Base-by-base conservation (phyloP, 2,329 filamentous ascomycete species). In the Sporothrix inflata region DNA sequence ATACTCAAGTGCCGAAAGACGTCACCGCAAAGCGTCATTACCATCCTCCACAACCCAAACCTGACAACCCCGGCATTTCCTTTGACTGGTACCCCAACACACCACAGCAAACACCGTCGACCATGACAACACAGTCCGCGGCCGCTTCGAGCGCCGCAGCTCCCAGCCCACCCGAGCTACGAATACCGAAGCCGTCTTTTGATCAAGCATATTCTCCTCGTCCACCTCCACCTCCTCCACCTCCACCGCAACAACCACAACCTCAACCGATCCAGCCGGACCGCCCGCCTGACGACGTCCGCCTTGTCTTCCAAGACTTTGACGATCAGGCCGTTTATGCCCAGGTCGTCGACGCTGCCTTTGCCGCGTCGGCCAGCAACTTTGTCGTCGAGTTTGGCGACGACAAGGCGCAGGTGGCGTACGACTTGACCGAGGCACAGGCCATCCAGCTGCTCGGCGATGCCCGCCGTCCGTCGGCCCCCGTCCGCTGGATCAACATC, bases 401-500 rank as follows among this genome's bases (percentile, higher is more conserved):
- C 60, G 79, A 85, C 1, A 78, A 83, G 53, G 88, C 89, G 49
- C 85, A 82, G 71, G 86, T 89, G 73, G 88, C 86, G 2, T 86
- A 87, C 69, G 82, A 91, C 75, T 79, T 92, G 9, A 77, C 80
- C 3, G 76, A 79, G 1, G 74, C 79, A 1, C 82, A 85, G 3
- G 78, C 90, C 40, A 72, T 78, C 16, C 73, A 74, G 21, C 78
- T 88, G 1, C 77, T 85, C 51, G 19, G 38, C 45, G n/a, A n/a
- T 14, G 14, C 19, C 14, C 53, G 51, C 8, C n/a, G 14, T n/a
- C 61, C 85, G 84, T 73, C 78, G 1, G 77, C 77, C 51, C 80
- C 81, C 2, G 89, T 91, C 4, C 85, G 91, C 79, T 94, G 92
- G 92, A 92, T 94, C 75, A 92, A 94, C 74, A 85, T 94, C 34